Percentiles rank a stretch among this genome's conserved stretches.
These are phyloP conservation scores for Bothriochloa decipiens DNA, from an alignment of 176 grass and related monocot species.

Conservation along the genomic window DNA sequence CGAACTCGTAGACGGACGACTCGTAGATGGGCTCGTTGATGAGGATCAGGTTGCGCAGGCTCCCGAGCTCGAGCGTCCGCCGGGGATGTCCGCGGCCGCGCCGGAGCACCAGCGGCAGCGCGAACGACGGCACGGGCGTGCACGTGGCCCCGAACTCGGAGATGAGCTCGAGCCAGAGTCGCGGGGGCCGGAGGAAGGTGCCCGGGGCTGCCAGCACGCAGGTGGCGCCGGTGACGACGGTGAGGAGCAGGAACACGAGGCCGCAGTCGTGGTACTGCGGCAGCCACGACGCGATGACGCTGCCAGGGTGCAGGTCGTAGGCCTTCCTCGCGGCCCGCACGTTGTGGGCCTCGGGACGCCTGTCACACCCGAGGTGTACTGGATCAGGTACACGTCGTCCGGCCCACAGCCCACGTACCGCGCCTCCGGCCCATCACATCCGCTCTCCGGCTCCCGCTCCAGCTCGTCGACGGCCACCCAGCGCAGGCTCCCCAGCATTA, in stretches of 20 bases:
- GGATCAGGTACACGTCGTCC: slow-evolving; percentile 47
- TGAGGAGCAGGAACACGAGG: slow-evolving; percentile 73
- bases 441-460: not conserved
- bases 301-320: slow-evolving; percentile 50
- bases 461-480: slow-evolving; percentile 54
- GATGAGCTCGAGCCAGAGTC: slow-evolving; percentile 66
- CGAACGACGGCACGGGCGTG: slow-evolving; percentile 63
- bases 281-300: slow-evolving; percentile 63
- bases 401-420: slow-evolving; percentile 34
- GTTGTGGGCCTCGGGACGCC: slow-evolving; percentile 60
- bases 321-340: slow-evolving; percentile 56
- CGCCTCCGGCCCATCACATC: not conserved
- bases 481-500: slow-evolving; percentile 8
- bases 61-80: slow-evolving; percentile 41
- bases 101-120: slow-evolving; percentile 53
- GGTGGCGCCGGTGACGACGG: slow-evolving; percentile 58
- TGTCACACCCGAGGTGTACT: slow-evolving; percentile 73
- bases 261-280: slow-evolving; percentile 71
- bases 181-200: slow-evolving; percentile 47
- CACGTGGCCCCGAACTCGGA: slow-evolving; percentile 58
- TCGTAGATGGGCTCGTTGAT: slow-evolving; percentile 65
- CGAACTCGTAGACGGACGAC: slow-evolving; percentile 50
- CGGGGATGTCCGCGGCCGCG: slow-evolving; percentile 17
- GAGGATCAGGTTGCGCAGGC: slow-evolving; percentile 63
- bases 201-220: slow-evolving; percentile 48